A percentile compares a stretch with the other conserved stretches of the same genome.
These are phyloP conservation scores for Cercospora sp. DNA, from an alignment of 2,329 filamentous ascomycete species.

Conservation along the genomic window DNA sequence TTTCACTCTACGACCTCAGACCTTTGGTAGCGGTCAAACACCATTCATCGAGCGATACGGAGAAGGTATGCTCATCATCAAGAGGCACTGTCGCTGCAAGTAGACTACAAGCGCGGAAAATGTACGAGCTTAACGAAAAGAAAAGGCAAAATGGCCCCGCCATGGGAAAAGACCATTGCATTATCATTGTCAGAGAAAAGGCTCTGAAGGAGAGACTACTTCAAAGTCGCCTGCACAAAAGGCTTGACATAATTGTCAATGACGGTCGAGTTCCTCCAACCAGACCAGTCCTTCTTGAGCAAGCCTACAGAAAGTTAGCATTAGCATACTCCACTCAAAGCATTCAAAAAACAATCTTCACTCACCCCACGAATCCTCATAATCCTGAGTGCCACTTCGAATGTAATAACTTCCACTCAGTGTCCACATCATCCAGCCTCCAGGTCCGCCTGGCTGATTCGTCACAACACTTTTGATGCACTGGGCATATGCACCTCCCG, in stretches of 20 bases:
- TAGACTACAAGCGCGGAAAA: too few relatives aligned
- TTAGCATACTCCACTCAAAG: constrained; percentile 13
- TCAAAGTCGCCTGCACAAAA: constrained; percentile 1
- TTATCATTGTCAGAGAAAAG: too few relatives aligned
- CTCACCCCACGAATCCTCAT: constrained; percentile 57
- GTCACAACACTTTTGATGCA: constrained; percentile 56
- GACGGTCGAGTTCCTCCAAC: constrained; percentile 23
- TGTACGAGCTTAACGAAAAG: too few relatives aligned
- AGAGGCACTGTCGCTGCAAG: too few relatives aligned
- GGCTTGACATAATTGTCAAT: constrained; percentile 26
- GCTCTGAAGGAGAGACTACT: too few relatives aligned
- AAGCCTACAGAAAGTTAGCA: constrained; percentile 42
- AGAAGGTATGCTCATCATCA: too few relatives aligned
- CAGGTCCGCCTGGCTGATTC: constrained; percentile 48
- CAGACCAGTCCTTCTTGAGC: constrained; percentile 56
- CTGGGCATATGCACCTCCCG: constrained; percentile 52
- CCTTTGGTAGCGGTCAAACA: too few relatives aligned
- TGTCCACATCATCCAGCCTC: constrained; percentile 60
- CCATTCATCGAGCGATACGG: too few relatives aligned
- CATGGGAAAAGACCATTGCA: too few relatives aligned
- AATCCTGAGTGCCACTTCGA: constrained; percentile 55
- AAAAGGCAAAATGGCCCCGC: too few relatives aligned
- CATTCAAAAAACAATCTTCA: not conserved
- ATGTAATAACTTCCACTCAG: constrained; percentile 57
- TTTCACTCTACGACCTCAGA: too few relatives aligned